These are phyloP conservation scores for Durotheca rogersii DNA, from an alignment of 495 filamentous ascomycete species.

Conservation along the genomic window DNA sequence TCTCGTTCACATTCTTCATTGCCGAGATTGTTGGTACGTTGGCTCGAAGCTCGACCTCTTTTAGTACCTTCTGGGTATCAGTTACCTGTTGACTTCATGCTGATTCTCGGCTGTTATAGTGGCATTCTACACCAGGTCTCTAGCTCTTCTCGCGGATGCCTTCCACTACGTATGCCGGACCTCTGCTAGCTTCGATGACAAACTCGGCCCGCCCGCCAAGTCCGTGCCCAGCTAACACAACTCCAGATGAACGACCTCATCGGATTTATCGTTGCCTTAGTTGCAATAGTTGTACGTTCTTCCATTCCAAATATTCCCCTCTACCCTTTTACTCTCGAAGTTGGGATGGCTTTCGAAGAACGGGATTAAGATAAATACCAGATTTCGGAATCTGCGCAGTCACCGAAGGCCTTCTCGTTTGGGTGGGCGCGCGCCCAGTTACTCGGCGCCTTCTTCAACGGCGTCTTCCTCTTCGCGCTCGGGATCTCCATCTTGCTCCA, in stretches of 20 bases:
- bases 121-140: conserved; percentile 81
- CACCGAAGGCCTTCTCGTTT: conserved; percentile 44
- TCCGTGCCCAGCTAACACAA: conserved; percentile 4
- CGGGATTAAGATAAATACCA: conserved; percentile 20
- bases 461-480: conserved; percentile 89
- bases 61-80: too few species aligned
- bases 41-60: too few species aligned
- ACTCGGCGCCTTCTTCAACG: conserved; percentile 91
- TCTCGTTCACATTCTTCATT: conserved; percentile 81
- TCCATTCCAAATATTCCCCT: conserved; percentile 43
- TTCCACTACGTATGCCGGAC: conserved; percentile 79
- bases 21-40: conserved; percentile 68
- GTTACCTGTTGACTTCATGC: too few species aligned
- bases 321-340: too few species aligned
- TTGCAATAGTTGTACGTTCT: conserved; percentile 69
- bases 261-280: conserved; percentile 78
- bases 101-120: conserved; percentile 43
- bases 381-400: conserved; percentile 45
- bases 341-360: too few species aligned
- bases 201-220: background rate
- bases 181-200: background rate
- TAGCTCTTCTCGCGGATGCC: conserved; percentile 89
- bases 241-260: conserved; percentile 84
- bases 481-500: conserved; percentile 92
- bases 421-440: conserved; percentile 93